These are phyloP conservation scores for Glaciozyma martinii DNA, from an alignment of 768 basidiomycete genomes.

Conservation along the genomic window DNA sequence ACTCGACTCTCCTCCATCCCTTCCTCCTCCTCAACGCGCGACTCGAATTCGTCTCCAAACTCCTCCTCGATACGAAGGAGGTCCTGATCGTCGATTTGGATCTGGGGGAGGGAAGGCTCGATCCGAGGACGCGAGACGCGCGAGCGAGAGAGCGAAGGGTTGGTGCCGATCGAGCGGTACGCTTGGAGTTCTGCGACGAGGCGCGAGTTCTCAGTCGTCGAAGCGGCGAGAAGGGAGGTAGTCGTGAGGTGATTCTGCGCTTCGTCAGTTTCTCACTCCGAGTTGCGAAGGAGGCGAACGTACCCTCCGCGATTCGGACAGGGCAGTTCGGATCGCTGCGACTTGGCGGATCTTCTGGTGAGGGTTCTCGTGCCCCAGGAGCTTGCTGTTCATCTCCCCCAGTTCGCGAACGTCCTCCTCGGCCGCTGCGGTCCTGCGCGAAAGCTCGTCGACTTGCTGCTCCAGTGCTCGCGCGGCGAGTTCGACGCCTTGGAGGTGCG, in stretches of 20 bases:
- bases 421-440: slow-evolving; percentile 57
- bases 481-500: slow-evolving; percentile 48
- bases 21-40: too few species aligned
- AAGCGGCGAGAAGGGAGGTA: slow-evolving; percentile 14
- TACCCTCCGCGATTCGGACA: slow-evolving; percentile 73
- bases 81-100: too few species aligned
- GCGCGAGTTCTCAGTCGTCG: slow-evolving; percentile 6
- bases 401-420: slow-evolving; percentile 57
- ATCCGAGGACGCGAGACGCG: slow-evolving; percentile 22
- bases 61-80: too few species aligned
- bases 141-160: slow-evolving; percentile 9
- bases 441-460: slow-evolving; percentile 21
- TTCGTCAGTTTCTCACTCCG: not conserved
- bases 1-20: too few species aligned
- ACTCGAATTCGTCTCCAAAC: too few species aligned
- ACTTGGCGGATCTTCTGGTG: slow-evolving; percentile 79
- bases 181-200: slow-evolving; percentile 30
- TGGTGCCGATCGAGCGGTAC: slow-evolving; percentile 26
- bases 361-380: slow-evolving; percentile 72
- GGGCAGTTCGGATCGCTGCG: slow-evolving; percentile 67
- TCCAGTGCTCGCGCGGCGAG: not conserved
- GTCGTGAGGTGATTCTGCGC: slow-evolving; percentile 30
- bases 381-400: slow-evolving; percentile 66
- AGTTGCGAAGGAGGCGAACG: slow-evolving; percentile 32
- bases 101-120: slow-evolving; percentile 4